Evolutionary conservation across 495 filamentous ascomycete genomes (phyloP), one percentile per base, ranked within the genome.

Genomic region (Talaromyces adpressus): DNA sequence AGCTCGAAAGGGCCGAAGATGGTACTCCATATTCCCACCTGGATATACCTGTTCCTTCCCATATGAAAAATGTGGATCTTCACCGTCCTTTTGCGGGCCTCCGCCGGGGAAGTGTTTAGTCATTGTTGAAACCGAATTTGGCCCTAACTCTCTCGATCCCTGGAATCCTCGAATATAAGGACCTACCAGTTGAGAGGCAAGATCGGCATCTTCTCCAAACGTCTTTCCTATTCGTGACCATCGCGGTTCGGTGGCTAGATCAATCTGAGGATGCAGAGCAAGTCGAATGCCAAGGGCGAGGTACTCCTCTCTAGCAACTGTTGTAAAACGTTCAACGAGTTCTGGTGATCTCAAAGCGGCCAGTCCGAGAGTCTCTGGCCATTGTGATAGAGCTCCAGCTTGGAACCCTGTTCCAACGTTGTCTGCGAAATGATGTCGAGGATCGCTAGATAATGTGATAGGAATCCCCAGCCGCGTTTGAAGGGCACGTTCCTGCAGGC

Each of bases 181-280:
- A 12, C 14, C 36, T 41, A 41, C 36, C 36, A 41, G 14, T 16
- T 16, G 53, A 25, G 73, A 56, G 3, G 72, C 72, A 1, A 77
- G 58, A 0, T 67, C 36, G 9, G 70, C 64, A 49, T 74, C 67
- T 29, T 76, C 75, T 0, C 75, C 73, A 47, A 72, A 75, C 36
- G 36, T 41, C 14, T 6, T 67, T 0, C 52, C 56, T 32, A 72
- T 73, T 8, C 75, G 69, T 1, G 72, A 63, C 73, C 75, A 77
- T 9, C 75, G 70, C 16, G 70, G 70, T 54, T 77, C 75, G 0
- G 75, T 77, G 2, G 72, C 47, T 16, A 77, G 9, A 54, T 77
- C 73, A 7, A 77, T 68, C 49, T 76, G 75, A 8, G 75, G 75
- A 53, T 76, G 75, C 0, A 77, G 62, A 14, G 73, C 71, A 5